Percentiles rank a stretch among this genome's conserved stretches.
These are phyloP conservation scores for Austroboletus novae-zelandiae DNA, from an alignment of 1,284 basidiomycete species.

Conservation along the genomic window DNA sequence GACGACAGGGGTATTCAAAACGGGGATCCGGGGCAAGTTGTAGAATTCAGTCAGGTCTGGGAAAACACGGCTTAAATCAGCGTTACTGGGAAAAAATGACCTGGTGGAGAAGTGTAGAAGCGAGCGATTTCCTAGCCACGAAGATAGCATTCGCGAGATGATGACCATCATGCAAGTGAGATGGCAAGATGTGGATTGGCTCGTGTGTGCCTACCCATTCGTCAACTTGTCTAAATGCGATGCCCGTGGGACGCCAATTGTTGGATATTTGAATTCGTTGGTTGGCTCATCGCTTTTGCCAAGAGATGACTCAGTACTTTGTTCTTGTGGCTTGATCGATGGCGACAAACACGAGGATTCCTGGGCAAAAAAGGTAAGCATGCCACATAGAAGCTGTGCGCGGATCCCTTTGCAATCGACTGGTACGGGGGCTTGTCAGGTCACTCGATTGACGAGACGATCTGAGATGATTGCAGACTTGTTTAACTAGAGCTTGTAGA, in stretches of 20 bases:
- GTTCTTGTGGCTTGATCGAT: background rate
- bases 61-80: background rate
- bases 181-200: background rate
- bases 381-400: constrained; percentile 5
- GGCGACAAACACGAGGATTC: background rate
- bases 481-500: background rate
- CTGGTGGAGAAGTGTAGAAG: background rate
- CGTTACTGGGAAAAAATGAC: background rate
- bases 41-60: constrained; percentile 23
- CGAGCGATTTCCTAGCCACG: background rate
- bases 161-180: background rate
- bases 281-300: background rate
- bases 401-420: constrained; percentile 7
- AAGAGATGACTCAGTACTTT: background rate
- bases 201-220: background rate
- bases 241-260: background rate
- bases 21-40: constrained; percentile 48
- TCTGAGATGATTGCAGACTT: background rate
- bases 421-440: too few species aligned
- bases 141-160: background rate
- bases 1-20: constrained; percentile 56
- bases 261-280: too few species aligned
- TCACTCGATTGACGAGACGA: too few species aligned
- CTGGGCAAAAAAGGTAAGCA: background rate
- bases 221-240: background rate